phyloP scores from a whole-genome alignment of 2,329 filamentous ascomycete species.

The Chrysosporium keratinophilum region DNA sequence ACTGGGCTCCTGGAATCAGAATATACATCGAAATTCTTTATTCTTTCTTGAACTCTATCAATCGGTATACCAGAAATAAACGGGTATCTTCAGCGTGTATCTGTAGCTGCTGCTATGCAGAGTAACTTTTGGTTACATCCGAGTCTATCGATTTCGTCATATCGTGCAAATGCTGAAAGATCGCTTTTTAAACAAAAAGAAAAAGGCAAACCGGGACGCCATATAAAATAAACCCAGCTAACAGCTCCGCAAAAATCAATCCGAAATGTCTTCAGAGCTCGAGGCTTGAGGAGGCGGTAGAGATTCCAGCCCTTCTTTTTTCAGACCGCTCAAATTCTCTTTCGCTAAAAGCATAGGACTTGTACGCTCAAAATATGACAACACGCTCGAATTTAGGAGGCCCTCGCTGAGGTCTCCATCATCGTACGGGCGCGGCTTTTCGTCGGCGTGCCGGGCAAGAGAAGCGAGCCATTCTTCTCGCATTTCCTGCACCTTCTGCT shows the following conservation, averaged over 20 bases:
- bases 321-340: slow-evolving; percentile 6
- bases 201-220: not conserved
- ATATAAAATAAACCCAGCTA: slow-evolving; percentile 1
- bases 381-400: slow-evolving; percentile 41
- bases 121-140: not conserved
- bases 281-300: slow-evolving; percentile 11
- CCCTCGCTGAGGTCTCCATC: slow-evolving; percentile 37
- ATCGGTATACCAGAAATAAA: not conserved
- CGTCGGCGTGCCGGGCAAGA: slow-evolving; percentile 40
- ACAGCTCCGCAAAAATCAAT: slow-evolving; percentile 1
- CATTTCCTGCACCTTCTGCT: slow-evolving; percentile 77
- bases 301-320: slow-evolving; percentile 3
- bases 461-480: slow-evolving; percentile 46
- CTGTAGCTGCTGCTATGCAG: not conserved
- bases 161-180: not conserved
- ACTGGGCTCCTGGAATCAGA: too few species aligned
- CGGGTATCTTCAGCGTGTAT: not conserved
- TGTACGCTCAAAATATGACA: slow-evolving; percentile 47
- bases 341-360: slow-evolving; percentile 15
- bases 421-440: slow-evolving; percentile 38
- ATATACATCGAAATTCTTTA: too few species aligned
- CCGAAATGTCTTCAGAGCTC: slow-evolving; percentile 8
- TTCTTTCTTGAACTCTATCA: not conserved
- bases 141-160: slow-evolving; percentile 5
- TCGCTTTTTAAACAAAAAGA: not conserved